A percentile compares a stretch with the other conserved stretches of the same genome.
Conservation (phyloP, 1,284 basidiomycete species). For the Leccinum subrobustum region DNA sequence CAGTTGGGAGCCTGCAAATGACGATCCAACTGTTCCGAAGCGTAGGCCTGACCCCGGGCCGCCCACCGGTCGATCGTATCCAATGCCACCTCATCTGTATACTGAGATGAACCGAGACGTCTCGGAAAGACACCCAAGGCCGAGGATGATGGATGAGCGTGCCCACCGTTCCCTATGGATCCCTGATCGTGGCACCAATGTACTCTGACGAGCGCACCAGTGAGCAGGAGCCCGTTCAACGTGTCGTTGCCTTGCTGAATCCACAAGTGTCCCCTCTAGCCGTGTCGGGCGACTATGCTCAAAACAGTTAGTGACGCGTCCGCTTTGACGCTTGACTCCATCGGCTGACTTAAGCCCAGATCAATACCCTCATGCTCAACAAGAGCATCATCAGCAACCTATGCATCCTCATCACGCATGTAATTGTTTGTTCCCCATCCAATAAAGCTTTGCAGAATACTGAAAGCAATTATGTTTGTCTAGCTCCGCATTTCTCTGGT, state of each 20-base stretch:
- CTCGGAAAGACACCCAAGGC: conserved; percentile 26
- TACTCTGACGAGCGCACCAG: conserved; percentile 48
- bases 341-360: no score
- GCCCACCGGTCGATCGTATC: conserved; percentile 34
- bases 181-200: conserved; percentile 38
- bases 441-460: no score
- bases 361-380: no score
- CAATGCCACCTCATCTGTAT: conserved; percentile 36
- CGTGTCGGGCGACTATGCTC: conserved; percentile 30
- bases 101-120: conserved; percentile 36
- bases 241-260: conserved; percentile 16
- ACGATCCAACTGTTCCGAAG: conserved; percentile 37
- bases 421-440: no score
- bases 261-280: conserved; percentile 25
- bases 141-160: conserved; percentile 32
- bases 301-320: conserved; percentile 25
- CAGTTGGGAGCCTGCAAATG: conserved; percentile 40
- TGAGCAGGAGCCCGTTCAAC: conserved; percentile 26
- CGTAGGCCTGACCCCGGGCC: conserved; percentile 34
- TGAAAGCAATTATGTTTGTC: no score
- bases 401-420: no score
- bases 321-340: no score
- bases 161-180: conserved; percentile 34
- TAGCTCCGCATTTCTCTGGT: no score
- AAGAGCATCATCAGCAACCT: no score